A percentile compares a stretch with the other conserved stretches of the same genome.
These are phyloP conservation scores for Globisporangium emineosum DNA, from an alignment of 352 stramenopile genomes.

Conservation along the genomic window DNA sequence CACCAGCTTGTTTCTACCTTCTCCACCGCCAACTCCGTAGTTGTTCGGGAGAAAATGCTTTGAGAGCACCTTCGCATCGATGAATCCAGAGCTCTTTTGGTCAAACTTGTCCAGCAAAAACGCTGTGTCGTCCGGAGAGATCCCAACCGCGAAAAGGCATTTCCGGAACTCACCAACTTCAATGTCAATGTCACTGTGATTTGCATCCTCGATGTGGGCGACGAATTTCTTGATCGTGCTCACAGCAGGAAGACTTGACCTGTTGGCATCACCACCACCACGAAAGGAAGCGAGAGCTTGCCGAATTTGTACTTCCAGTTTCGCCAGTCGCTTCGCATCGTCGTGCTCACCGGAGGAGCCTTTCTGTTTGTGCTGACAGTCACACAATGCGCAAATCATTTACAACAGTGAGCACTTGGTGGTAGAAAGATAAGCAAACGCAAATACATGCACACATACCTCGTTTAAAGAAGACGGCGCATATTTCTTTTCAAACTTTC, in stretches of 20 bases:
- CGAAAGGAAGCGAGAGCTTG: conserved; percentile 27
- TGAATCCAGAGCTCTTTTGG: conserved; percentile 10
- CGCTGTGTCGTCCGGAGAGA: conserved; percentile 26
- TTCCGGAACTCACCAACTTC: conserved; percentile 30
- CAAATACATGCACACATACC: neutral
- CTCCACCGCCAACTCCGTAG: neutral
- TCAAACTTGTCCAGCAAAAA: conserved; percentile 31
- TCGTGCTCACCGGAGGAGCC: neutral
- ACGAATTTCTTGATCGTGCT: conserved; percentile 31
- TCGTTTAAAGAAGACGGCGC: conserved; percentile 1
- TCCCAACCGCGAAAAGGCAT: conserved; percentile 33
- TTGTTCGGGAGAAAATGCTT: conserved; percentile 25
- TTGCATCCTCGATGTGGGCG: conserved; percentile 16
- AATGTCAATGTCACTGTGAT: conserved; percentile 14
- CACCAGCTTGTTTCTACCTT: neutral
- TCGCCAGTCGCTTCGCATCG: conserved; percentile 18
- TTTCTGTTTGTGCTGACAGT: neutral
- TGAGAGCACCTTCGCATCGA: conserved; percentile 22
- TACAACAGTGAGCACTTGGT: neutral
- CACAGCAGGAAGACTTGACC: conserved; percentile 20
- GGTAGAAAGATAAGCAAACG: neutral
- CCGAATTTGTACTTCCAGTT: conserved; percentile 22
- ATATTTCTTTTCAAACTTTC: conserved; percentile 15
- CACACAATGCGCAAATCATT: neutral
- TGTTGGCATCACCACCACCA: conserved; percentile 5